Evolutionary conservation across 2,329 filamentous ascomycete species (phyloP).

Genomic region (Amauroascus verrucosus): DNA sequence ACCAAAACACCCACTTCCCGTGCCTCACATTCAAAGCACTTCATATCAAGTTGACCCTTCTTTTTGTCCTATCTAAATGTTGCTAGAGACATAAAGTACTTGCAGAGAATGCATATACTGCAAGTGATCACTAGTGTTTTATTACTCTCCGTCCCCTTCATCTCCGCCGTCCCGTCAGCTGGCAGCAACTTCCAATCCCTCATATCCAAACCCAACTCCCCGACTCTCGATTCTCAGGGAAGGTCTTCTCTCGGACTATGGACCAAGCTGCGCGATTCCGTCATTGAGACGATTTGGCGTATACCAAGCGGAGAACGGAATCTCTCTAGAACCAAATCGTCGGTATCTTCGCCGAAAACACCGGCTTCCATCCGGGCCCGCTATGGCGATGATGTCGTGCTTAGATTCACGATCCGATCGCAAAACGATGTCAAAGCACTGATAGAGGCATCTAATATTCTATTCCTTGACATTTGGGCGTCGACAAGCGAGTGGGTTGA

Average conservation of each 20-base stretch:
- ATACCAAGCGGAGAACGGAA: slow-evolving; percentile 23
- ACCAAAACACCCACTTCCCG: too few species aligned
- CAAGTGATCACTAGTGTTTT: slow-evolving; percentile 1
- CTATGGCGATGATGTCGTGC: slow-evolving; percentile 74
- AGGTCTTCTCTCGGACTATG: slow-evolving; percentile 26
- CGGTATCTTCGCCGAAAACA: slow-evolving; percentile 19
- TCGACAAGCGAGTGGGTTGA: slow-evolving; percentile 75
- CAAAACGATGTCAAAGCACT: slow-evolving; percentile 59
- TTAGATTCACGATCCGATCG: slow-evolving; percentile 69
- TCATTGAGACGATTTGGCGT: slow-evolving; percentile 38
- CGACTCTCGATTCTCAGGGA: slow-evolving; percentile 24
- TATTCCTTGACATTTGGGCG: slow-evolving; percentile 87
- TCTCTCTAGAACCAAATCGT: slow-evolving; percentile 15
- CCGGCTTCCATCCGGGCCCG: slow-evolving; percentile 36
- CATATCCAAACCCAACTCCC: slow-evolving; percentile 21
- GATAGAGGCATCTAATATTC: slow-evolving; percentile 58
- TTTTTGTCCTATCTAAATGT: too few species aligned
- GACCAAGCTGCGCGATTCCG: slow-evolving; percentile 33
- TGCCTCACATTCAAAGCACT: too few species aligned
- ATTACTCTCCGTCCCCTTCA: slow-evolving; percentile 6
- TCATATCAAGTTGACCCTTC: too few species aligned
- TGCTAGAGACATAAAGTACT: too few species aligned
- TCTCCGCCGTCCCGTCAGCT: slow-evolving; percentile 11
- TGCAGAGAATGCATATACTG: slow-evolving; percentile 10
- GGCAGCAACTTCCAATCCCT: slow-evolving; percentile 7